Percentiles rank a stretch among this genome's conserved stretches.
Evolutionary conservation across 23 red algal species (phyloP).

Genomic region (Gracilariopsis chorda): DNA sequence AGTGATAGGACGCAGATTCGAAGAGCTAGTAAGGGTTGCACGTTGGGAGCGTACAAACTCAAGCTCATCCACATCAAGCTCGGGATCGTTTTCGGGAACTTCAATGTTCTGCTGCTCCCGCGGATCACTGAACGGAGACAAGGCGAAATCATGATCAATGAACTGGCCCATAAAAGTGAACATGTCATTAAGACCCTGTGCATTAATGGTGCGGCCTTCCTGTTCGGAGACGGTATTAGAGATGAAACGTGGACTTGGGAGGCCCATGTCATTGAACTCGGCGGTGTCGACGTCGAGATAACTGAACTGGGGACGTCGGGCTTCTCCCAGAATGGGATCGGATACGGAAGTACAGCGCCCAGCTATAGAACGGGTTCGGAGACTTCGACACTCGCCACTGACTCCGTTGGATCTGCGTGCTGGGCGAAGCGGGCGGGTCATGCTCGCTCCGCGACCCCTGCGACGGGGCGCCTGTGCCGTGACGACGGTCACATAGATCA

Average conservation of each 20-base stretch:
- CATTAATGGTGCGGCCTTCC: background rate
- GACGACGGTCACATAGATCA: too few relatives aligned
- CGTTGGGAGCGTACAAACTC: constrained; percentile 19
- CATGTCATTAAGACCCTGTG: constrained; percentile 33
- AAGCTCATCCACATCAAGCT: background rate
- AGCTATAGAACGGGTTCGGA: too few relatives aligned
- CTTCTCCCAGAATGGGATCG: too few relatives aligned
- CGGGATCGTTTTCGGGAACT: background rate
- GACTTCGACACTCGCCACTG: too few relatives aligned
- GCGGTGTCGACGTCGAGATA: too few relatives aligned
- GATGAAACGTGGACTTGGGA: constrained; percentile 19
- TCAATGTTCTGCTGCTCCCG: constrained; percentile 3
- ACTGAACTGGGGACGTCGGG: too few relatives aligned
- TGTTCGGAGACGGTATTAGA: constrained; percentile 32
- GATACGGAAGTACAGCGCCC: too few relatives aligned
- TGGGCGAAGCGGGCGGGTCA: too few relatives aligned
- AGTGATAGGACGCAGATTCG: constrained; percentile 35
- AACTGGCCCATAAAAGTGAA: constrained; percentile 58
- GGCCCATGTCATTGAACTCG: too few relatives aligned
- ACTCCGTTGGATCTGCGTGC: too few relatives aligned
- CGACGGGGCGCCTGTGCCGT: too few relatives aligned
- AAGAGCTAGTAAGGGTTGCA: background rate
- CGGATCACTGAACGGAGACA: background rate
- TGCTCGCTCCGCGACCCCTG: too few relatives aligned
- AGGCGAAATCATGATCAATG: constrained; percentile 45